Percentiles rank a stretch among this genome's conserved stretches.
Evolutionary conservation across 495 filamentous ascomycete species (phyloP).

Genomic region (Aspergillus leporis): DNA sequence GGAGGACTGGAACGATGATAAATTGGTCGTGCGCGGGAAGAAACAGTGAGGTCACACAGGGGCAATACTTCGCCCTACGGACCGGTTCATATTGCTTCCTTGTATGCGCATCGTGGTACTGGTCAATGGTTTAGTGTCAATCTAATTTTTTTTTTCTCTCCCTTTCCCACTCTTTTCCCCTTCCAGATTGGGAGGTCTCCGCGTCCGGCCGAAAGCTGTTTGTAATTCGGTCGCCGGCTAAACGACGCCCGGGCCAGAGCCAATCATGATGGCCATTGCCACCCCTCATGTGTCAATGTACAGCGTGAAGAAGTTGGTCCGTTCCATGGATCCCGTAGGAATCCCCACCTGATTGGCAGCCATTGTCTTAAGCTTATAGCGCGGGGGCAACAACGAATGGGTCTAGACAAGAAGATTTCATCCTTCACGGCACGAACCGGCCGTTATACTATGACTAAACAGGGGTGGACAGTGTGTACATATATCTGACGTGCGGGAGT

Average conservation of each 20-base stretch:
- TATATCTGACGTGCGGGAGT: too few relatives aligned
- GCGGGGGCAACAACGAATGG: not conserved
- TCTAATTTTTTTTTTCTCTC: not conserved
- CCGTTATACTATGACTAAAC: not conserved
- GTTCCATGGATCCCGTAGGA: not conserved
- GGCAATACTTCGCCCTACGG: not conserved
- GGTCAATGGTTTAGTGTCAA: not conserved
- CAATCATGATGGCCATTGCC: not conserved
- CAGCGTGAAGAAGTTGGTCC: not conserved
- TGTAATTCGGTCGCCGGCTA: not conserved
- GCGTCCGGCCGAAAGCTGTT: not conserved
- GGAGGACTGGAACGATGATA: not conserved
- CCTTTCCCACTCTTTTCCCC: not conserved
- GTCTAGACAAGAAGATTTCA: not conserved
- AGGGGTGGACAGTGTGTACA: too few relatives aligned
- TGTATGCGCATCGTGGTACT: constrained; percentile 4
- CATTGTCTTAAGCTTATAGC: not conserved
- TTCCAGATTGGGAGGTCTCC: not conserved
- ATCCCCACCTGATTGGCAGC: not conserved
- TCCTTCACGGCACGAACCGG: not conserved
- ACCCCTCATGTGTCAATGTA: not conserved
- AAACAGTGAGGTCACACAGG: not conserved
- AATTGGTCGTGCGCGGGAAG: not conserved
- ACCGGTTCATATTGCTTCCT: not conserved
- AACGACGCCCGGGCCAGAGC: not conserved